Evolutionary conservation across 2,329 filamentous ascomycete species (phyloP).

Genomic region (Venturia aucupariae): DNA sequence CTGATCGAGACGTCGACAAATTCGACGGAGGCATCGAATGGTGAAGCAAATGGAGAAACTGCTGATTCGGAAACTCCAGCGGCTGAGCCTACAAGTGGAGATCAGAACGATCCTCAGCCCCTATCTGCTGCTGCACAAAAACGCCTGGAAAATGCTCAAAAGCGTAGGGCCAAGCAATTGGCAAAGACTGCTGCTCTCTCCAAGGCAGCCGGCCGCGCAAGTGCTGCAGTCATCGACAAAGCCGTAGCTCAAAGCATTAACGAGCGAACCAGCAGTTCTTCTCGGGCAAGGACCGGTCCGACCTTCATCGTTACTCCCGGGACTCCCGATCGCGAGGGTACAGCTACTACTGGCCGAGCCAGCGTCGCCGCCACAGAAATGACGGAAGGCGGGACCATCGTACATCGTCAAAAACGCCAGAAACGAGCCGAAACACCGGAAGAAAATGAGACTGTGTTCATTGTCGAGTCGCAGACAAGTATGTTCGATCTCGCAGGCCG

Average conservation of each 20-base stretch:
- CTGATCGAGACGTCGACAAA: neutral
- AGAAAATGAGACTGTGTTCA: constrained; percentile 49
- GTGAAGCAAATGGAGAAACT: constrained; percentile 9
- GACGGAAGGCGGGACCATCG: neutral
- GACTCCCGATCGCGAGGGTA: neutral
- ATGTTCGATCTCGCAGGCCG: constrained; percentile 64
- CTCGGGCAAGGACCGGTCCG: neutral
- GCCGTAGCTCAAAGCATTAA: constrained; percentile 9
- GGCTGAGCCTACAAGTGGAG: neutral
- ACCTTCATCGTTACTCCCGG: neutral
- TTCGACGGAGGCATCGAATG: neutral
- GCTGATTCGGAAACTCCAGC: neutral
- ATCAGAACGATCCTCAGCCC: neutral
- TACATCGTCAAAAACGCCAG: constrained; percentile 15
- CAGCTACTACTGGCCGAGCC: neutral
- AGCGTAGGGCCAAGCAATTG: constrained; percentile 10
- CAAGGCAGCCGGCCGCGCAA: neutral
- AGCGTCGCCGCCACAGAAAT: neutral
- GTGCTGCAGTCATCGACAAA: constrained; percentile 2
- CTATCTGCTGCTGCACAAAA: neutral
- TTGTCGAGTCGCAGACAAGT: constrained; percentile 57
- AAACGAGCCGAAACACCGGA: constrained; percentile 49
- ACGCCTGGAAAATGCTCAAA: constrained; percentile 10
- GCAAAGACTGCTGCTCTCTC: neutral
- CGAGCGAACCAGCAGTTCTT: constrained; percentile 10